These are phyloP conservation scores for Talaromyces sp. DNA, from an alignment of 2,329 filamentous ascomycete genomes.

Conservation along the genomic window DNA sequence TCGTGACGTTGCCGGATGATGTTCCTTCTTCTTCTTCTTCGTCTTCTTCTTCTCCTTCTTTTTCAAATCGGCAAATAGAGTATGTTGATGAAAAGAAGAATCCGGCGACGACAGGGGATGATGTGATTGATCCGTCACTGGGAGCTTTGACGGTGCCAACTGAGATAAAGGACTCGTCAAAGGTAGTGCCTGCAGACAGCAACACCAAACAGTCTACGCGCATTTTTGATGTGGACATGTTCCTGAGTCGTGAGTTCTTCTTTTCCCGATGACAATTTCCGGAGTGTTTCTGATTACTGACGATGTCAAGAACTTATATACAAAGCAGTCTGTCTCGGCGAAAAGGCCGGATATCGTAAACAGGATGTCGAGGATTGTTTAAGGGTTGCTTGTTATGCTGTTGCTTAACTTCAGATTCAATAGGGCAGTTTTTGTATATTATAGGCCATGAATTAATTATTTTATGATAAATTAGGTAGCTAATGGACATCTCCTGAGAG, in stretches of 20 bases:
- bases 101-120: neutral
- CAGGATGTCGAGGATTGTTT: constrained; percentile 16
- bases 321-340: constrained; percentile 16
- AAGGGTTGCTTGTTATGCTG: constrained; percentile 1
- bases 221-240: constrained; percentile 14
- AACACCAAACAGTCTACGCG: neutral
- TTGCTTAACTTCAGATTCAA: neutral
- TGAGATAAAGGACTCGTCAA: neutral
- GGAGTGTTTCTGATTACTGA: neutral
- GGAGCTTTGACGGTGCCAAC: neutral
- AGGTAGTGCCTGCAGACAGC: neutral
- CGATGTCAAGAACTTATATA: constrained; percentile 7
- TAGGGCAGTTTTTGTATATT: neutral
- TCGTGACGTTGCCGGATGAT: constrained; percentile 20
- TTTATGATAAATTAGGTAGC: neutral
- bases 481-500: neutral
- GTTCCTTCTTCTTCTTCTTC: neutral
- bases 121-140: neutral
- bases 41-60: neutral
- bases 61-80: neutral
- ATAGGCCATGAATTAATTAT: neutral
- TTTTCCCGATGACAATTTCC: no score
- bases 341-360: constrained; percentile 18
- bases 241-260: constrained; percentile 13
- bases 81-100: neutral